phyloP scores from a whole-genome alignment of 306 rosid genomes.

The Senna siamea region DNA sequence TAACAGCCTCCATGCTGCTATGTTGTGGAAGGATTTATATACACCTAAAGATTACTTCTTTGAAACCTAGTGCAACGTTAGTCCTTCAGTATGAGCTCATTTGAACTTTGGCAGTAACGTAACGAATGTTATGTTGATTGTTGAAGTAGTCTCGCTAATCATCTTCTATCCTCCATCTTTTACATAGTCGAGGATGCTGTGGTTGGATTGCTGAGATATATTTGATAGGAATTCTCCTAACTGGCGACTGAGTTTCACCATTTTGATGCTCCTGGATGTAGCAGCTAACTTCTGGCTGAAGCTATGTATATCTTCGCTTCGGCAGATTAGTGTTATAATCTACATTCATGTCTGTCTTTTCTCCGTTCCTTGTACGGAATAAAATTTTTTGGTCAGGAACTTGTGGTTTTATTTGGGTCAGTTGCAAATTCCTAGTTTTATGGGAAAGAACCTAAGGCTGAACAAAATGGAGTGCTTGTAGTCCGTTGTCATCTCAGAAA shows the following conservation, averaged over 20 bases:
- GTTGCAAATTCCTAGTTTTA: too few relatives aligned
- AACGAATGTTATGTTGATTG: background rate
- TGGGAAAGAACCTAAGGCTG: too few relatives aligned
- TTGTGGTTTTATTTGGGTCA: background rate
- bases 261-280: too few relatives aligned
- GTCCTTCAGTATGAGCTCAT: background rate
- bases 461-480: too few relatives aligned
- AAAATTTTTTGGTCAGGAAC: background rate
- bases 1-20: background rate
- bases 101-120: background rate
- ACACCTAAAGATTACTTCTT: background rate
- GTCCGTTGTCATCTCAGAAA: too few relatives aligned
- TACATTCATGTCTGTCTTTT: too few relatives aligned
- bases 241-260: background rate
- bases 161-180: background rate
- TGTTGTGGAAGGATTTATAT: too few relatives aligned
- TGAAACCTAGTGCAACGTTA: background rate
- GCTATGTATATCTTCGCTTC: too few relatives aligned
- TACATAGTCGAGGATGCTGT: background rate
- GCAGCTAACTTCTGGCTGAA: background rate
- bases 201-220: background rate
- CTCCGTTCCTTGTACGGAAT: too few relatives aligned
- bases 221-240: background rate
- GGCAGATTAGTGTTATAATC: background rate
- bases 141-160: background rate